These are phyloP conservation scores for Neofusicoccum umdonicola DNA, from an alignment of 2,329 filamentous ascomycete genomes.

Conservation along the genomic window DNA sequence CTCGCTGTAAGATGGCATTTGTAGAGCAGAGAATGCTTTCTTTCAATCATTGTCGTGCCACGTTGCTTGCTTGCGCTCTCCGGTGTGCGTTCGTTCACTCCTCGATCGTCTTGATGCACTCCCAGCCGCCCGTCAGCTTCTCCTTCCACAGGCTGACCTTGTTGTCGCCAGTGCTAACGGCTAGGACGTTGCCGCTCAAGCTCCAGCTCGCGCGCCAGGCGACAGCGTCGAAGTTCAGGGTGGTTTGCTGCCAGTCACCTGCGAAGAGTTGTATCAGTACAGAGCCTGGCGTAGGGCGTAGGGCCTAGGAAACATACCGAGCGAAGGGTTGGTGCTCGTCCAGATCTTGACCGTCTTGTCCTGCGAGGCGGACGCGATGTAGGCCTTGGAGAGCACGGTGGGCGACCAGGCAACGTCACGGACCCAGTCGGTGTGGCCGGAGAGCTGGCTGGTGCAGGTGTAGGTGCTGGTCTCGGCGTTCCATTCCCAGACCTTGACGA, in stretches of 20 bases:
- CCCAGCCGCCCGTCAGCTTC: constrained; percentile 94
- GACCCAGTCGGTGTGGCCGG: constrained; percentile 93
- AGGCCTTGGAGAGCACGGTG: constrained; percentile 89
- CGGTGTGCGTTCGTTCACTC: constrained; percentile 53
- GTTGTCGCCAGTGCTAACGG: constrained; percentile 91
- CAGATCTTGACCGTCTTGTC: constrained; percentile 98
- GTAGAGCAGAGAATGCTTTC: neutral
- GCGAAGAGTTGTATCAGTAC: constrained; percentile 22
- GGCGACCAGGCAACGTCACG: constrained; percentile 97
- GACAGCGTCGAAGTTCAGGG: constrained; percentile 81
- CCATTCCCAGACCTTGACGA: constrained; percentile 90
- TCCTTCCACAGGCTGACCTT: constrained; percentile 98
- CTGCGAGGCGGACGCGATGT: constrained; percentile 92
- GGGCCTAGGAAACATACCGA: constrained; percentile 21
- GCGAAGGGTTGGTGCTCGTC: constrained; percentile 57
- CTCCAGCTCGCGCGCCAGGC: constrained; percentile 99
- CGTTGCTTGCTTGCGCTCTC: neutral
- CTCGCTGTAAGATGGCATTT: neutral
- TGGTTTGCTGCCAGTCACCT: constrained; percentile 80
- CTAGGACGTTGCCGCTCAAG: constrained; percentile 91
- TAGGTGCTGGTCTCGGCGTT: constrained; percentile 55
- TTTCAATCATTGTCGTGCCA: neutral
- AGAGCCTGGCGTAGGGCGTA: neutral
- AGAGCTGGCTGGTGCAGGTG: constrained; percentile 54
- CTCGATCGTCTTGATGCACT: constrained; percentile 94